Conservation (phyloP, 352 stramenopile species). For the Pythium sukuiense region DNA sequence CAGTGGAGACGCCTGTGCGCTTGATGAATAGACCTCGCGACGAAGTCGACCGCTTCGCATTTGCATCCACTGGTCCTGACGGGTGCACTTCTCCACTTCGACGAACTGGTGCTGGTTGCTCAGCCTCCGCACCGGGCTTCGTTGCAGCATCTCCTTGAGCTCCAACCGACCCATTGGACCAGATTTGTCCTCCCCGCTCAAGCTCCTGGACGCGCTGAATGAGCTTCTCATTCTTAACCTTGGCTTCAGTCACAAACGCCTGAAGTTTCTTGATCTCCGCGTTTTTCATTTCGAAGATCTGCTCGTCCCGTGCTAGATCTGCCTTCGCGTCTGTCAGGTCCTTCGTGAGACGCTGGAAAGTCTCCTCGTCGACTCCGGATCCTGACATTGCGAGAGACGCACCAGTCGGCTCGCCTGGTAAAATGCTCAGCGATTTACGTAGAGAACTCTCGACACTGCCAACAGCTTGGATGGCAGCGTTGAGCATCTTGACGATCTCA, state of each 20-base stretch:
- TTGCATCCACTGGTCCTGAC: background rate
- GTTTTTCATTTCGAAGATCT: constrained; percentile 89
- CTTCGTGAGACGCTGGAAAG: constrained; percentile 41
- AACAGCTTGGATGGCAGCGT: constrained; percentile 60
- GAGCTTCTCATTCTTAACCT: constrained; percentile 75
- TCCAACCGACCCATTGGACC: constrained; percentile 38
- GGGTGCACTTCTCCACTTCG: constrained; percentile 5
- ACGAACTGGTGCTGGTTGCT: background rate
- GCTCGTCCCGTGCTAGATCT: constrained; percentile 69
- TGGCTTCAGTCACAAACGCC: constrained; percentile 52
- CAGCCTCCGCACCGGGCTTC: background rate
- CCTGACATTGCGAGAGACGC: background rate
- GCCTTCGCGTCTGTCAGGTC: constrained; percentile 67
- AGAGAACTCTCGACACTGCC: constrained; percentile 40
- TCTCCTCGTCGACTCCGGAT: constrained; percentile 22
- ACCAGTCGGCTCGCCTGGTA: constrained; percentile 16
- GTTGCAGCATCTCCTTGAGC: background rate
- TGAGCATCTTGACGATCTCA: constrained; percentile 79
- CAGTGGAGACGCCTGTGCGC: constrained; percentile 31
- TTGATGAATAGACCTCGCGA: constrained; percentile 67
- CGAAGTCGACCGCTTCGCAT: constrained; percentile 34
- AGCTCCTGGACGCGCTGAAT: constrained; percentile 69
- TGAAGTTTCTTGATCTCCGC: constrained; percentile 68
- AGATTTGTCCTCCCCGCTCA: constrained; percentile 64
- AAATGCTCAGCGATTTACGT: constrained; percentile 28